These are phyloP conservation scores for Septoria linicola DNA, from an alignment of 2,329 filamentous ascomycete genomes.

Conservation along the genomic window DNA sequence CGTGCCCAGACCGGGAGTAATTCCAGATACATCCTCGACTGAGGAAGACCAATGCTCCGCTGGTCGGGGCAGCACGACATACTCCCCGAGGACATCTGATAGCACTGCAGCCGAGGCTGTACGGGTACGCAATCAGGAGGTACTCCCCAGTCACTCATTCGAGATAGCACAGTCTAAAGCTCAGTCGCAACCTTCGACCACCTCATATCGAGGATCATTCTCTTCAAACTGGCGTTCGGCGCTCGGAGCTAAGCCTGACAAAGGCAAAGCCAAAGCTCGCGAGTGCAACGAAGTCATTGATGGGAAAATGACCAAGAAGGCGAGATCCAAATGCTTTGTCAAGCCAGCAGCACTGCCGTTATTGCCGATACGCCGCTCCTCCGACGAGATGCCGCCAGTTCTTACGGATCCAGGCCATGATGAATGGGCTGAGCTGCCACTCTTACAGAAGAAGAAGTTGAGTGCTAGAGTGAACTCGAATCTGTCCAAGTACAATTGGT, in stretches of 20 bases:
- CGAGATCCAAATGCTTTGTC: neutral
- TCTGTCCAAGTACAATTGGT: conserved; percentile 12
- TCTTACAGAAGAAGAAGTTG: conserved; percentile 8
- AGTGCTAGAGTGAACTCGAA: conserved; percentile 11
- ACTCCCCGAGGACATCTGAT: neutral
- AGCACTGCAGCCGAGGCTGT: conserved; percentile 2
- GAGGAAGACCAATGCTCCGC: neutral
- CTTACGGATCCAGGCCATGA: conserved; percentile 14
- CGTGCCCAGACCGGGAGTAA: neutral
- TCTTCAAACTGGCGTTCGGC: neutral
- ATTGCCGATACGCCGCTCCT: neutral
- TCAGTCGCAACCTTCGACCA: neutral
- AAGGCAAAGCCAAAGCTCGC: conserved; percentile 4
- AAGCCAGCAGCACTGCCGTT: neutral
- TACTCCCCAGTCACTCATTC: neutral
- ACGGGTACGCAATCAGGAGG: neutral
- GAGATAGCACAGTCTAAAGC: neutral
- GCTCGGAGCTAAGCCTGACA: neutral
- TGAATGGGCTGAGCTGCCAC: conserved; percentile 12
- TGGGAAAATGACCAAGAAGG: neutral
- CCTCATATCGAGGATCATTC: neutral
- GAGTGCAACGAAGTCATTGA: conserved; percentile 3
- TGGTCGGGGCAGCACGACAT: neutral
- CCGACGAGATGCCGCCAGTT: neutral
- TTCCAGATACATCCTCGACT: conserved; percentile 5